Percentiles rank a stretch among this genome's conserved stretches.
These are phyloP conservation scores for Flaveria bidentis DNA, from an alignment of 129 eudicot genomes.

Conservation along the genomic window DNA sequence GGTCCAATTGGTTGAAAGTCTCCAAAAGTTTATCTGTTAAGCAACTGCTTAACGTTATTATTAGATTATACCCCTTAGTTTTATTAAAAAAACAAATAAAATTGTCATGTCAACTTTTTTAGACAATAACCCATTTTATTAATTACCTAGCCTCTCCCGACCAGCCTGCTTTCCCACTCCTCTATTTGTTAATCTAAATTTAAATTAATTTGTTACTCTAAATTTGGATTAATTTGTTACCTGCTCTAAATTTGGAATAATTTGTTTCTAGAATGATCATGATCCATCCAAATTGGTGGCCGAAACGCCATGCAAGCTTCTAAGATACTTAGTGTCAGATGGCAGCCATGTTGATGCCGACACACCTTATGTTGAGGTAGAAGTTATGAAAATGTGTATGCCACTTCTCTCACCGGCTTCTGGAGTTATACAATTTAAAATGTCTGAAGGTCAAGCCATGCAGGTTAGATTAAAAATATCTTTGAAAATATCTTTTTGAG, in stretches of 20 bases:
- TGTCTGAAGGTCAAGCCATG: conserved; percentile 99
- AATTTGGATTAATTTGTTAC: conserved; percentile 11
- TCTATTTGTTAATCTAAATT: not conserved
- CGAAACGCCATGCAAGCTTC: conserved; percentile 98
- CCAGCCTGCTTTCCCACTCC: not conserved
- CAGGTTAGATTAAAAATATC: conserved; percentile 53
- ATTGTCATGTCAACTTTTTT: not conserved
- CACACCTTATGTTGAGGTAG: conserved; percentile 94
- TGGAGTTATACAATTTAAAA: conserved; percentile 70
- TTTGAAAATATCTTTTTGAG: too few species aligned
- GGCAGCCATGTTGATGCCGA: conserved; percentile 95
- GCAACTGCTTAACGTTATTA: too few species aligned
- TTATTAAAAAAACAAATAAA: not conserved
- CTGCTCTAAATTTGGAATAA: conserved; percentile 14
- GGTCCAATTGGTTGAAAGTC: too few species aligned
- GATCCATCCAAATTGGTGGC: conserved; percentile 95
- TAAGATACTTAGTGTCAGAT: conserved; percentile 75
- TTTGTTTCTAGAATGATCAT: conserved; percentile 75
- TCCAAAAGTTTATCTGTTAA: not conserved
- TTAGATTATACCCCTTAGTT: too few species aligned
- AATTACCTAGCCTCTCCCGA: not conserved
- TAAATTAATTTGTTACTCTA: conserved; percentile 1
- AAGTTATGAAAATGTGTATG: conserved; percentile 99
- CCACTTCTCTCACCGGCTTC: conserved; percentile 98
- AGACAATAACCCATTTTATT: not conserved